Percentiles rank a stretch among this genome's conserved stretches.
These are phyloP conservation scores for Malassezia psittaci DNA, from an alignment of 1,284 basidiomycete genomes.

Conservation along the genomic window DNA sequence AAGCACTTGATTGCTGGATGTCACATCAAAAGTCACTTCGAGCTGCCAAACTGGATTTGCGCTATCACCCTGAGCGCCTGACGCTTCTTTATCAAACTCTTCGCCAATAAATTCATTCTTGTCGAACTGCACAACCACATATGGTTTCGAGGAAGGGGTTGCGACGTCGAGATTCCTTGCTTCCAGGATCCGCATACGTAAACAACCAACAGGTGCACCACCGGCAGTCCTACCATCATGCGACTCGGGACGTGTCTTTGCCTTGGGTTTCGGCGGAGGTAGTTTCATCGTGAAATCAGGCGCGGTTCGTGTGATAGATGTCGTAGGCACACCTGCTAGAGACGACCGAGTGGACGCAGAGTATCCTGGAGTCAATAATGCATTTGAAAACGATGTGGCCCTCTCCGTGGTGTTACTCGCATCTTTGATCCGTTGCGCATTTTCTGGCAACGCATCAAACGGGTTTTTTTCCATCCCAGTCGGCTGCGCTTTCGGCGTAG, in stretches of 20 bases:
- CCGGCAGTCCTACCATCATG: constrained; percentile 32
- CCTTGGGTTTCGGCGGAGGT: constrained; percentile 35
- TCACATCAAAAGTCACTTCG: constrained; percentile 83
- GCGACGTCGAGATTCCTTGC: constrained; percentile 63
- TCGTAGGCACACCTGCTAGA: not conserved
- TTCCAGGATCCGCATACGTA: constrained; percentile 89
- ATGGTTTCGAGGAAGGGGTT: constrained; percentile 60
- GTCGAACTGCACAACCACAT: constrained; percentile 96
- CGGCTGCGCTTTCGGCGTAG: constrained; percentile 14
- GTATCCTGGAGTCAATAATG: constrained; percentile 12
- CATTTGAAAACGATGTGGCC: constrained; percentile 6
- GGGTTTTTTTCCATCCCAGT: constrained; percentile 7
- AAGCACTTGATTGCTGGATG: constrained; percentile 74
- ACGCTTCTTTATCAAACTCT: constrained; percentile 53
- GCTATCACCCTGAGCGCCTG: constrained; percentile 35
- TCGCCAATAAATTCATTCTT: constrained; percentile 93
- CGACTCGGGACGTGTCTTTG: constrained; percentile 17
- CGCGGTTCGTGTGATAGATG: constrained; percentile 2
- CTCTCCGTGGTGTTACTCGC: not conserved
- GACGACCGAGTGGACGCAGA: not conserved
- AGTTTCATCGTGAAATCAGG: constrained; percentile 46
- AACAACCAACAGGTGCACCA: constrained; percentile 58
- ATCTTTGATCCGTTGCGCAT: not conserved
- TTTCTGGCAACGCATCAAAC: constrained; percentile 13
- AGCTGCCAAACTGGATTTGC: constrained; percentile 90